phyloP scores from a whole-genome alignment of 169 alveolate genomes.

The Theileria luwenshuni region DNA sequence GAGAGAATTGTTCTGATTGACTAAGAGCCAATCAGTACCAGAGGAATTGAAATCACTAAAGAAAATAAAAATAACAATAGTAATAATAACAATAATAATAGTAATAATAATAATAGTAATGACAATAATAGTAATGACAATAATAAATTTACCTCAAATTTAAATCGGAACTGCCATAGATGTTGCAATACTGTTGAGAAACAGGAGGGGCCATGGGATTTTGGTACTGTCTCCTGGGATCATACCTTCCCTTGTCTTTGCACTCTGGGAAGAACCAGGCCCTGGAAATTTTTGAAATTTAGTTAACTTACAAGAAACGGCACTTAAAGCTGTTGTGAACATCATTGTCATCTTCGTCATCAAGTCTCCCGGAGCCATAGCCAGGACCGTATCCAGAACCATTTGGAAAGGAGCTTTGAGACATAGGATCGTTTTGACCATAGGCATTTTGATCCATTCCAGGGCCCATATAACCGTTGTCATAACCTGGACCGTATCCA shows the following conservation, averaged over 20 bases:
- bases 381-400: not conserved
- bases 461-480: not conserved
- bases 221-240: not conserved
- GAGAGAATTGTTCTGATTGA: slow-evolving; percentile 48
- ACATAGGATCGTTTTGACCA: too few relatives aligned
- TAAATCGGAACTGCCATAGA: slow-evolving; percentile 40
- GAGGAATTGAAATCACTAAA: slow-evolving; percentile 54
- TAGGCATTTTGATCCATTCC: too few relatives aligned
- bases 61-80: too few relatives aligned
- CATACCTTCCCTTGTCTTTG: not conserved
- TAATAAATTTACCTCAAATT: slow-evolving; percentile 21
- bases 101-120: not conserved
- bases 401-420: too few relatives aligned
- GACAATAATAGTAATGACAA: too few relatives aligned
- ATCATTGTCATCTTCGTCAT: not conserved
- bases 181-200: slow-evolving; percentile 28
- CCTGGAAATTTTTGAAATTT: not conserved
- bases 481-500: not conserved
- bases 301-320: slow-evolving; percentile 32
- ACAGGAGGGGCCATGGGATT: slow-evolving; percentile 36
- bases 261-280: slow-evolving; percentile 15
- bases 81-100: too few relatives aligned
- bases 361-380: not conserved
- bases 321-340: slow-evolving; percentile 18
- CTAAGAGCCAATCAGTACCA: slow-evolving; percentile 53